A percentile compares a stretch with the other conserved stretches of the same genome.
Evolutionary conservation across 2,329 filamentous ascomycete species (phyloP).

Genomic region (Fusarium napiforme): DNA sequence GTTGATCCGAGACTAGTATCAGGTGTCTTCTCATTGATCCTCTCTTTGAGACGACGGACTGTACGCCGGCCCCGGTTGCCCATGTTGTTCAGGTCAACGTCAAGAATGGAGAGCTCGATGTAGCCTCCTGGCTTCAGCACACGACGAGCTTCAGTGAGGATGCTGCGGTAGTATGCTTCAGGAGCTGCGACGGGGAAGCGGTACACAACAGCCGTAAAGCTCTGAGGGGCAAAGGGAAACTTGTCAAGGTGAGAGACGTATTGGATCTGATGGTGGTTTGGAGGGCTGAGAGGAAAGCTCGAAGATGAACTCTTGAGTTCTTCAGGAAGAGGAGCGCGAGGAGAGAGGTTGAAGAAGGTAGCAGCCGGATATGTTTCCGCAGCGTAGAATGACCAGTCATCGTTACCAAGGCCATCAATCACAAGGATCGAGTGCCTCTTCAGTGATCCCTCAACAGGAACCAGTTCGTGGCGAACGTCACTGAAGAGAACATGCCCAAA

Average conservation of each 20-base stretch:
- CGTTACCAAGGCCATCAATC: constrained; percentile 85
- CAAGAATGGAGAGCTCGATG: constrained; percentile 81
- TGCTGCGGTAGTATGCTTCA: constrained; percentile 74
- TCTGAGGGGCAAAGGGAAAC: constrained; percentile 80
- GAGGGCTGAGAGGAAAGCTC: constrained; percentile 66
- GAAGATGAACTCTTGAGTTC: constrained; percentile 56
- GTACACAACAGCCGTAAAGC: constrained; percentile 80
- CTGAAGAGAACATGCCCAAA: constrained; percentile 88
- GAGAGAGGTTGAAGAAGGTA: constrained; percentile 80
- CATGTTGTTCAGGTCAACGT: constrained; percentile 86
- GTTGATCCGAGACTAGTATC: constrained; percentile 70
- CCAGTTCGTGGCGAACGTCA: constrained; percentile 77
- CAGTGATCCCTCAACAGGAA: constrained; percentile 51
- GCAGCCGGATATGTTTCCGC: constrained; percentile 81
- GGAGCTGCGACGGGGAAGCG: constrained; percentile 79
- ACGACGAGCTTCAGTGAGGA: constrained; percentile 79
- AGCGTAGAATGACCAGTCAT: constrained; percentile 89
- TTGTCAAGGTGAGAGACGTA: constrained; percentile 70
- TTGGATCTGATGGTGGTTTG: constrained; percentile 81
- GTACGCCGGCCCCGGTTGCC: constrained; percentile 75
- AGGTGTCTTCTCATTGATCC: constrained; percentile 69
- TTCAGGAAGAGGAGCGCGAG: constrained; percentile 62
- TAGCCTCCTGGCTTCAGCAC: constrained; percentile 82
- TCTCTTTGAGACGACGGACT: constrained; percentile 77
- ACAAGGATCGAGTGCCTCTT: constrained; percentile 75